Evolutionary conservation across 2,329 filamentous ascomycete genomes (phyloP), one percentile per base, ranked within the genome.

Genomic region (Monilinia laxa): DNA sequence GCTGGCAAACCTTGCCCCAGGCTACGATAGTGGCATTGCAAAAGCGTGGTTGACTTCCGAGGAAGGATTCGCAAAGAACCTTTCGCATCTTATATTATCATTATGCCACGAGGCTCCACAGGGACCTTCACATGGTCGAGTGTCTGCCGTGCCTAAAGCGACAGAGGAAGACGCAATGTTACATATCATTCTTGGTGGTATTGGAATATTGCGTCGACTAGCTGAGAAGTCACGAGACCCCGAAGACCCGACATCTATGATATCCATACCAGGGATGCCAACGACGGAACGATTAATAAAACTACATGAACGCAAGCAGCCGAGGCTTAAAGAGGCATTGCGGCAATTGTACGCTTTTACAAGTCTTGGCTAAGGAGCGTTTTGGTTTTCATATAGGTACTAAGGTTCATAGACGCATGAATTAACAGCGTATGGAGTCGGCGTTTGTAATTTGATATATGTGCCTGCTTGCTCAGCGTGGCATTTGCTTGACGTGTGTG

Each of bases 51-150:
- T 98, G 10, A 87, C 89, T 51, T 92, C 91, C 4, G 87, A 90
- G 53, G 93, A 96, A 72, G 91, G 91, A 0, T 95, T 97, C 77
- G 90, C 91, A 0, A 86, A 90, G 67, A 93, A 89, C 72, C 83
- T 98, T 10, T 85, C 94, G 66, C 85, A 88, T 28, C 82, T 97
- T 28, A 86, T 93, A 0, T 88, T 90, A 68, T 83, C 91, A 5
- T 81, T 97, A 3, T 90, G 88, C 64, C 62, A 73, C 18, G 74
- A 75, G 42, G 9, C 84, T 89, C 73, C 86, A 84, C 70, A 88
- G 65, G 80, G 81, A 45, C 79, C 80, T 28, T 79, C 62, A 28
- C 59, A 81, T 20, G 74, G 75, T 38, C 77, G 72, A 75, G 70
- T 69, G 20, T 71, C 66, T 12, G 62, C 68, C 25, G 65, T 69